phyloP scores from a whole-genome alignment of 768 basidiomycete genomes.

The Trametes maxima region DNA sequence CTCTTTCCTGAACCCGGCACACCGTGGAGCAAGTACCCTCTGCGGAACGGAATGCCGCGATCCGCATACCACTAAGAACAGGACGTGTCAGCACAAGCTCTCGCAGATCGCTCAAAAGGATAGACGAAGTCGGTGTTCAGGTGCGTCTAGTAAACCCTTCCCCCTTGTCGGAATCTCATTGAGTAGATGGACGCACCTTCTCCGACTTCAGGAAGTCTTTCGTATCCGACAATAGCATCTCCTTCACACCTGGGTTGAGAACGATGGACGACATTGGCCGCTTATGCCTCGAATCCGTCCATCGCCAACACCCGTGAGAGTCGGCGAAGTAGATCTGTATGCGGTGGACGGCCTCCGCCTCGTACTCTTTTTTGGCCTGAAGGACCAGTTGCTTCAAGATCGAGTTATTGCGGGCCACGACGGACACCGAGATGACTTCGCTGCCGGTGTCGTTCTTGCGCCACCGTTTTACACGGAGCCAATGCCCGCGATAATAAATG shows the following conservation, averaged over 20 bases:
- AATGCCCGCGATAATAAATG: slow-evolving; percentile 84
- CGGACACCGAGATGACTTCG: slow-evolving; percentile 80
- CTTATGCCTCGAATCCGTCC: slow-evolving; percentile 86
- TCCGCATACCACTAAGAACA: slow-evolving; percentile 81
- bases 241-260: slow-evolving; percentile 85
- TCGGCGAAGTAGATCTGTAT: slow-evolving; percentile 92
- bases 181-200: slow-evolving; percentile 50
- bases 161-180: not conserved
- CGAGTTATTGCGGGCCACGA: slow-evolving; percentile 80
- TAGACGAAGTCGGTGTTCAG: slow-evolving; percentile 4
- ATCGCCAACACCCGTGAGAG: slow-evolving; percentile 85
- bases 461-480: slow-evolving; percentile 74
- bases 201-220: slow-evolving; percentile 84
- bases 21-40: slow-evolving; percentile 83
- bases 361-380: slow-evolving; percentile 88
- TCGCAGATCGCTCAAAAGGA: not conserved
- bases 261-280: slow-evolving; percentile 88
- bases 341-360: slow-evolving; percentile 82
- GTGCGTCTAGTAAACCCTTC: slow-evolving; percentile 1
- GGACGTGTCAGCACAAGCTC: slow-evolving; percentile 17
- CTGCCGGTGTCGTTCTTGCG: slow-evolving; percentile 70
- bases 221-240: slow-evolving; percentile 82
- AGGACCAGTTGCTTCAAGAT: slow-evolving; percentile 89
- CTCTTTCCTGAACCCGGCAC: slow-evolving; percentile 88
- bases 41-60: slow-evolving; percentile 88